Conservation (phyloP, 1,284 basidiomycete species). For the Microbotryum scabiosae region DNA sequence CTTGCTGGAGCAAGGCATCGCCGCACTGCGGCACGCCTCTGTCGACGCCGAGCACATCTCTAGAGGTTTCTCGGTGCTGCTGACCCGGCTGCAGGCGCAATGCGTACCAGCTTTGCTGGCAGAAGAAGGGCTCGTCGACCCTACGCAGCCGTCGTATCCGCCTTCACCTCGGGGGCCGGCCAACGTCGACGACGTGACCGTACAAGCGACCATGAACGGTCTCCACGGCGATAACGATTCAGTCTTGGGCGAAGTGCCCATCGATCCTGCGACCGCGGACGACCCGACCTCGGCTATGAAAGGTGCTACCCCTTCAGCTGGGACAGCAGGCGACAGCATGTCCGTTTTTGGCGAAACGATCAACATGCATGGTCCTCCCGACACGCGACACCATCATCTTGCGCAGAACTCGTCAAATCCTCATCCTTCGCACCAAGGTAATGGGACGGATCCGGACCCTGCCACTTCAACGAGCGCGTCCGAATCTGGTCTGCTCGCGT, state of each 20-base stretch:
- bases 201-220: not conserved
- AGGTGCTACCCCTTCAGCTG: not conserved
- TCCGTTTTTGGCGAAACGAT: not conserved
- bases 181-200: not conserved
- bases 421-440: not conserved
- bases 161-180: not conserved
- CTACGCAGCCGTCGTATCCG: not conserved
- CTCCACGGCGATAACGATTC: not conserved
- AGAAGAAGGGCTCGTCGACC: not conserved
- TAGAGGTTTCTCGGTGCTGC: constrained; percentile 21
- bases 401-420: not conserved
- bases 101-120: constrained; percentile 25
- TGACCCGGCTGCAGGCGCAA: constrained; percentile 24
- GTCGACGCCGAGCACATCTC: constrained; percentile 25
- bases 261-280: too few relatives aligned
- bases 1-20: constrained; percentile 23
- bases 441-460: not conserved
- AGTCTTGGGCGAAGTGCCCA: not conserved
- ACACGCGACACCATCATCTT: not conserved
- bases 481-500: not conserved
- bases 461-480: not conserved
- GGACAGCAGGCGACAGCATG: not conserved
- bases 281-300: not conserved
- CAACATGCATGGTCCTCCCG: not conserved
- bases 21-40: constrained; percentile 15